These are phyloP conservation scores for Fusarium sp. DNA, from an alignment of 2,329 filamentous ascomycete species.

Conservation along the genomic window DNA sequence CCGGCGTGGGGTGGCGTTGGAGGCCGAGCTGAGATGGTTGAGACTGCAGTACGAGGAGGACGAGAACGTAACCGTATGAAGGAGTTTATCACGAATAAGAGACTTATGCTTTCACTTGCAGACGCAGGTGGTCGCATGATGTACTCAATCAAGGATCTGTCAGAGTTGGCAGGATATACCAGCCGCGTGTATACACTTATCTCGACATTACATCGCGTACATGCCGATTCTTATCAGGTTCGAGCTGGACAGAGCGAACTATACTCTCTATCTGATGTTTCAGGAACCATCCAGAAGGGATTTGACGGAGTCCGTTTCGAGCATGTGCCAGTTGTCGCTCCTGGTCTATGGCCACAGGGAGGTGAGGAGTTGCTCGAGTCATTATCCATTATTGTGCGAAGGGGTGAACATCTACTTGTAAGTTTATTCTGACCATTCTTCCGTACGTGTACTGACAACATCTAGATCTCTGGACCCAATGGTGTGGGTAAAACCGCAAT, in stretches of 20 bases:
- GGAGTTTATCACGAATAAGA: constrained; percentile 98
- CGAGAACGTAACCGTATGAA: constrained; percentile 92
- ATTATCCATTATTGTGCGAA: constrained; percentile 87
- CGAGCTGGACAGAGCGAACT: constrained; percentile 77
- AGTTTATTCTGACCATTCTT: constrained; percentile 37
- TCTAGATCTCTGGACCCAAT: constrained; percentile 87
- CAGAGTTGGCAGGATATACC: constrained; percentile 94
- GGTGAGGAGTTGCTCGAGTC: constrained; percentile 93
- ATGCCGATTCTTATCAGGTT: constrained; percentile 87
- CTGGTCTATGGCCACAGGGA: constrained; percentile 86
- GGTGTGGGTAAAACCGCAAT: constrained; percentile 95
- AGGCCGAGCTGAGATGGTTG: constrained; percentile 75
- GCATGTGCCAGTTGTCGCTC: constrained; percentile 92
- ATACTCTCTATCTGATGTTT: constrained; percentile 89
- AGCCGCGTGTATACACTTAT: constrained; percentile 96
- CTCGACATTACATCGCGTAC: constrained; percentile 91
- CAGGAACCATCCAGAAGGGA: constrained; percentile 93
- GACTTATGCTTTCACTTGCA: constrained; percentile 95
- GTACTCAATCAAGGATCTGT: constrained; percentile 99
- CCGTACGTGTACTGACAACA: constrained; percentile 28
- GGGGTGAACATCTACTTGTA: constrained; percentile 88
- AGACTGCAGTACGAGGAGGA: constrained; percentile 62
- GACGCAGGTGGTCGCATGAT: constrained; percentile 98
- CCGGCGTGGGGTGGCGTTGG: constrained; percentile 92
- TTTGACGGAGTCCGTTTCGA: constrained; percentile 96